Percentiles rank a stretch among this genome's conserved stretches.
phyloP scores from a whole-genome alignment of 164 flowering plant genomes.

The Aristolochia fimbriata region DNA sequence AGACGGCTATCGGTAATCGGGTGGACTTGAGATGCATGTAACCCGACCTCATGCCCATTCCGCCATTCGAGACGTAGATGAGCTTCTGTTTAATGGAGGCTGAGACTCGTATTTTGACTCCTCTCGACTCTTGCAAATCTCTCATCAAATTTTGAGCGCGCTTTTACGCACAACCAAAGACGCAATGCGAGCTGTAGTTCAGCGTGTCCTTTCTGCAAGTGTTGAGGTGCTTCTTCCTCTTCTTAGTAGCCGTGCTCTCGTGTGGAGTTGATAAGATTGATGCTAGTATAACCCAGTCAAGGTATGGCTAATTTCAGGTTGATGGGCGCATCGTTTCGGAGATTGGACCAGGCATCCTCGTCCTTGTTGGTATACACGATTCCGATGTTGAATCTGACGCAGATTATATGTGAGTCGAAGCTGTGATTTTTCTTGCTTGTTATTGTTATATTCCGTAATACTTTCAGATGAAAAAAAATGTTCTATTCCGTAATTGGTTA shows the following conservation, averaged over 20 bases:
- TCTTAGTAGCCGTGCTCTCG: background rate
- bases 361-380: slow-evolving; percentile 79
- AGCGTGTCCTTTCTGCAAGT: slow-evolving; percentile 79
- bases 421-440: background rate
- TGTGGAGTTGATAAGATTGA: too few relatives aligned
- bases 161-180: too few relatives aligned
- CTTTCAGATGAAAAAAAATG: too few relatives aligned
- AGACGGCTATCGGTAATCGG: too few relatives aligned
- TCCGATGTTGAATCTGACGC: slow-evolving; percentile 72
- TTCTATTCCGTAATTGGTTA: background rate
- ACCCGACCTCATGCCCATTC: too few relatives aligned
- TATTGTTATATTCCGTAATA: background rate
- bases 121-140: too few relatives aligned
- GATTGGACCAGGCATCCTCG: slow-evolving; percentile 87
- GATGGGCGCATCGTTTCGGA: slow-evolving; percentile 73
- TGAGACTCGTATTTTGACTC: too few relatives aligned
- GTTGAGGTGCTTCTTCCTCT: slow-evolving; percentile 52
- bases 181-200: slow-evolving; percentile 75
- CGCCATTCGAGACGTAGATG: too few relatives aligned
- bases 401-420: slow-evolving; percentile 52
- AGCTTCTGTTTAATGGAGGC: too few relatives aligned
- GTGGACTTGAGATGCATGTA: too few relatives aligned
- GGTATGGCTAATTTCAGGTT: slow-evolving; percentile 38
- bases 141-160: too few relatives aligned
- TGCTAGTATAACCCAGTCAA: background rate